Evolutionary conservation across 2,329 filamentous ascomycete species (phyloP), one percentile per base, ranked within the genome.

Genomic region (Cladophialophora immunda): DNA sequence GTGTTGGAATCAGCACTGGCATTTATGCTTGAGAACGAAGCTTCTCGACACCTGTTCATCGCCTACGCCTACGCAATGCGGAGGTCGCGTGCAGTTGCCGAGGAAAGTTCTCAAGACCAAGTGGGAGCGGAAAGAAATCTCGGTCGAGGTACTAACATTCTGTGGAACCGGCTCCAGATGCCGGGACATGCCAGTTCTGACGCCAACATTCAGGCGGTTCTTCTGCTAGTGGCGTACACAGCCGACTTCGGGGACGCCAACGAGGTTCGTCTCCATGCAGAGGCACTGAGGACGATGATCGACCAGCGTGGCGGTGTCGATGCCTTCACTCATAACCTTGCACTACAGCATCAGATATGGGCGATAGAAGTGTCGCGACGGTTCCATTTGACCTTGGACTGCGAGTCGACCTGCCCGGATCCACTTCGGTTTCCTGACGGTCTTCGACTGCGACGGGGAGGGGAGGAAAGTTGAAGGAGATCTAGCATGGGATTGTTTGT

Each of bases 121-220:
- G 57, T 70, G 25, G 64, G 68, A 54, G 70, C 70, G 13, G 59
- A 67, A 62, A 55, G 57, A 54, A 62, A 70, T 30, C 58, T 70
- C 17, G 68, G 70, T 8, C 54, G 59, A 56, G 70, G 70, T 17
- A 72, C 70, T 25, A 71, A 68, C 38, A 58, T 71, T 19, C 61
- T 72, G 17, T 68, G 70, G 66, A 71, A 72, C 41, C 68, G 66
- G 19, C 59, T 72, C 30, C 67, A 54, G 34, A 60, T 58, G 38
- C 55, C 64, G 13, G 66, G 60, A 13, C 65, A 64, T 30, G 65
- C 68, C 34, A 71, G 68, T 47, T 69, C 68, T 25, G 70, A 72
- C 54, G 58, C 70, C 29, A 70, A 69, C 38, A 65, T 72, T 50
- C 71, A 72, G 47, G 68, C 71, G 4, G 71, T 72, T 1, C 71